Evolutionary conservation across 106 monocot genomes (phyloP).

Genomic region (Vanilla planifolia): DNA sequence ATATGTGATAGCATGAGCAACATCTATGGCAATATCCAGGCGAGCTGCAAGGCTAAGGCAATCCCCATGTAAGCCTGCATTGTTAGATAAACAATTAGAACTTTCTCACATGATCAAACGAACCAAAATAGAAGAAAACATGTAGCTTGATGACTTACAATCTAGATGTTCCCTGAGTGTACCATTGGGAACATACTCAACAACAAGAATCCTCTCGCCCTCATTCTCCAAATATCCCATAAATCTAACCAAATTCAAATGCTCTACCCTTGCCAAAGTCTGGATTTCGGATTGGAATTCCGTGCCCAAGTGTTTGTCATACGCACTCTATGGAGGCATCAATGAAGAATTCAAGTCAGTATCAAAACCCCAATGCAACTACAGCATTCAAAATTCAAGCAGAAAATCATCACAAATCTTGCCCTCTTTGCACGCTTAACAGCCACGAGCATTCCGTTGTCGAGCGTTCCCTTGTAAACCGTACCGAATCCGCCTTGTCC

Average conservation of each 20-base stretch:
- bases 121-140: neutral
- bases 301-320: conserved; percentile 26
- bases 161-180: conserved; percentile 66
- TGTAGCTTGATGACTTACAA: conserved; percentile 18
- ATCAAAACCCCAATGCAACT: neutral
- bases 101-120: neutral
- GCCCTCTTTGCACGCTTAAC: conserved; percentile 81
- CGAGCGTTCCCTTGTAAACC: conserved; percentile 60
- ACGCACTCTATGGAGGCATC: conserved; percentile 16
- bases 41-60: conserved; percentile 35
- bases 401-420: neutral
- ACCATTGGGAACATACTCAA: conserved; percentile 62
- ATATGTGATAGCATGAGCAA: conserved; percentile 53
- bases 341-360: neutral
- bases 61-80: conserved; percentile 29
- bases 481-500: conserved; percentile 80
- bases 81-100: neutral
- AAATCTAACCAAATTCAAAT: conserved; percentile 52
- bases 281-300: conserved; percentile 51
- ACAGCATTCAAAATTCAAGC: neutral
- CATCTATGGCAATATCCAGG: conserved; percentile 49
- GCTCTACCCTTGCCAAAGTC: conserved; percentile 47
- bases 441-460: conserved; percentile 49
- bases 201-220: conserved; percentile 45
- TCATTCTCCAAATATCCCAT: conserved; percentile 44